Evolutionary conservation across 2,329 filamentous ascomycete genomes (phyloP), one percentile per base, ranked within the genome.

Genomic region (Aspergillus fumigatiaffinis): DNA sequence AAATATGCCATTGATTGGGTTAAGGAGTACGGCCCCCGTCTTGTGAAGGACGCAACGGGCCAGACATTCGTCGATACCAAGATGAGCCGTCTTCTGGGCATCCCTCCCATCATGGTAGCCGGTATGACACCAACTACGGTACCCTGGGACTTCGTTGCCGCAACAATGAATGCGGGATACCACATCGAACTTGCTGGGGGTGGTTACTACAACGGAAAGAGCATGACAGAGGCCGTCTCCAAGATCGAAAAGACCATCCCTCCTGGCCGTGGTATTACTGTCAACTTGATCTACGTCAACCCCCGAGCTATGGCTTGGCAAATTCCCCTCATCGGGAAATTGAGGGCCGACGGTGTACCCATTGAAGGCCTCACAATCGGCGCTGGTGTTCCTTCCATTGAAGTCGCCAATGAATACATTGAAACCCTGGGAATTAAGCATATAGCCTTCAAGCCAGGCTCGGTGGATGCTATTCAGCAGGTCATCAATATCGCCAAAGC

Each of bases 1-100:
- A 94, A 92, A 75, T 97, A 92, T 73, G 93, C 94, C 51, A 88
- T 92, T 29, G 91, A 99, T 76, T 99, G 95, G 95, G 92, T 99
- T 57, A 95, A 95, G 76, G 92, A 97, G 74, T 92, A 94, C 71
- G 92, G 93, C 9, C 94, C 95, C n/a, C 89, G 87, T 58, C 82
- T 99, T 47, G 87, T 96, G 67, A 94, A 91, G 77, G 97, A 90
- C 14, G 93, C 92, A 10, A 87, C 85, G 56, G 94, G 94, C 21
- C 85, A 92, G 71, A 96, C 91, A 2, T 97, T 90, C 67, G 91
- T 97, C 52, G 93, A 97, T 73, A 97, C 93, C 61, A 97, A 96
- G 81, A 95, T 96, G 90, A 94, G 90, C 75, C 84, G 91, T 65
- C 80, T 95, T 20, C 80, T 96, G 17, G 91, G 91, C 65, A 80